phyloP scores from a whole-genome alignment of 2,329 filamentous ascomycete genomes.

The Fusarium nygamai region DNA sequence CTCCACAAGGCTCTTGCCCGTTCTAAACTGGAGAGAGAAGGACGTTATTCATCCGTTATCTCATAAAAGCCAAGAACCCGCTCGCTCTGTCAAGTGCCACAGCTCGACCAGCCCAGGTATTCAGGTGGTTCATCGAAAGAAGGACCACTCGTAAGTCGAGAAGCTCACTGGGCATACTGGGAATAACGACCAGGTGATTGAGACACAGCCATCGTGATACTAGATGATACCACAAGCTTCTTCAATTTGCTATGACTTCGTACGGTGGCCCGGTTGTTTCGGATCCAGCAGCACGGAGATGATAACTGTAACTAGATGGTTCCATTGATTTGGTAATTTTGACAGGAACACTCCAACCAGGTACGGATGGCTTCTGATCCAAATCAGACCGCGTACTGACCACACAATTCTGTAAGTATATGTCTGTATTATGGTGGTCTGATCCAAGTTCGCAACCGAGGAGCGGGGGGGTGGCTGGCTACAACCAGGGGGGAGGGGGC shows the following conservation, averaged over 20 bases:
- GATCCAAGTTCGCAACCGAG: slow-evolving; percentile 43
- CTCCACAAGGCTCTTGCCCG: neutral
- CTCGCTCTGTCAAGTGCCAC: slow-evolving; percentile 20
- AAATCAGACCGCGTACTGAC: slow-evolving; percentile 12
- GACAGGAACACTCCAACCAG: slow-evolving; percentile 20
- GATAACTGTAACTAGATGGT: slow-evolving; percentile 23
- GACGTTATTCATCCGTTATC: slow-evolving; percentile 21
- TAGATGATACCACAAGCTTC: slow-evolving; percentile 34
- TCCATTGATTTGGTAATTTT: slow-evolving; percentile 22
- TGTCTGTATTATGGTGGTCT: slow-evolving; percentile 41
- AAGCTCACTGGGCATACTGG: slow-evolving; percentile 20
- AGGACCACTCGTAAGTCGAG: slow-evolving; percentile 11
- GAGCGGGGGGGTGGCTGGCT: slow-evolving; percentile 43
- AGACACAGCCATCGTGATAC: slow-evolving; percentile 30
- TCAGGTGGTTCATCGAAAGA: slow-evolving; percentile 19
- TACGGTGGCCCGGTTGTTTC: slow-evolving; percentile 12
- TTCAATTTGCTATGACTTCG: neutral
- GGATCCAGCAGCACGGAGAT: slow-evolving; percentile 24
- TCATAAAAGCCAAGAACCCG: slow-evolving; percentile 8
- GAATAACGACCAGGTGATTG: slow-evolving; percentile 10
- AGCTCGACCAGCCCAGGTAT: slow-evolving; percentile 15
- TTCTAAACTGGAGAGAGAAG: slow-evolving; percentile 2
- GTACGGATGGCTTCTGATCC: slow-evolving; percentile 13
- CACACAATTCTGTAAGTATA: slow-evolving; percentile 25
- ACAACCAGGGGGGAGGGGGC: slow-evolving; percentile 34